Conservation (phyloP, 192 early-diverging fungal genomes). For the Backusella luteola region DNA sequence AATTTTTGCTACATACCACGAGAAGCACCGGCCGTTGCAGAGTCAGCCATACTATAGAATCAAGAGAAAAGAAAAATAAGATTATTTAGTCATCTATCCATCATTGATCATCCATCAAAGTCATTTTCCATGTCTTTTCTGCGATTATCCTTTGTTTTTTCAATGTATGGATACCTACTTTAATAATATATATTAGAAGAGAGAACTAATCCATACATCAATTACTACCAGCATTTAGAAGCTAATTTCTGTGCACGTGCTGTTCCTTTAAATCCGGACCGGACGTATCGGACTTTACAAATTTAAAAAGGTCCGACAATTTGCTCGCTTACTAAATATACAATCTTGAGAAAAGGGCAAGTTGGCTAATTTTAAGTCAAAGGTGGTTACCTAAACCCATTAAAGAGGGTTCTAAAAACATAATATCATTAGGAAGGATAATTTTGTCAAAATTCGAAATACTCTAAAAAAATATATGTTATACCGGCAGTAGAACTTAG, state of each 20-base stretch:
- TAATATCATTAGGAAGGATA: too few species aligned
- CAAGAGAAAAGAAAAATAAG: neutral
- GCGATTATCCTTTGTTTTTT: neutral
- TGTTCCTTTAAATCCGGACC: neutral
- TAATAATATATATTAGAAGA: constrained; percentile 10
- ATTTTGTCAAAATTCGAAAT: too few species aligned
- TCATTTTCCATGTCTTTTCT: neutral
- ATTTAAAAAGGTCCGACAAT: too few species aligned
- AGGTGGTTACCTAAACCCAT: too few species aligned
- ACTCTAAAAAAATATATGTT: too few species aligned
- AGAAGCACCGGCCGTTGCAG: constrained; percentile 70
- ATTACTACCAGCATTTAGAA: neutral
- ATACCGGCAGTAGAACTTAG: too few species aligned
- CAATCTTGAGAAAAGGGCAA: too few species aligned
- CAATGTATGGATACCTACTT: constrained; percentile 2
- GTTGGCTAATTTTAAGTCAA: too few species aligned
- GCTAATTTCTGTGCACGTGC: neutral
- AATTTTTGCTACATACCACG: constrained; percentile 44
- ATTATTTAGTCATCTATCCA: neutral
- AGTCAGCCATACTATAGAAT: constrained; percentile 67
- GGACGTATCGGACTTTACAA: too few species aligned
- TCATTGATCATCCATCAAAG: neutral
- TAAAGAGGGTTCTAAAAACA: too few species aligned
- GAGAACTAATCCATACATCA: constrained; percentile 1
- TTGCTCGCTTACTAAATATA: too few species aligned